Evolutionary conservation across 495 filamentous ascomycete species (phyloP).

Genomic region (Tuber indicum): DNA sequence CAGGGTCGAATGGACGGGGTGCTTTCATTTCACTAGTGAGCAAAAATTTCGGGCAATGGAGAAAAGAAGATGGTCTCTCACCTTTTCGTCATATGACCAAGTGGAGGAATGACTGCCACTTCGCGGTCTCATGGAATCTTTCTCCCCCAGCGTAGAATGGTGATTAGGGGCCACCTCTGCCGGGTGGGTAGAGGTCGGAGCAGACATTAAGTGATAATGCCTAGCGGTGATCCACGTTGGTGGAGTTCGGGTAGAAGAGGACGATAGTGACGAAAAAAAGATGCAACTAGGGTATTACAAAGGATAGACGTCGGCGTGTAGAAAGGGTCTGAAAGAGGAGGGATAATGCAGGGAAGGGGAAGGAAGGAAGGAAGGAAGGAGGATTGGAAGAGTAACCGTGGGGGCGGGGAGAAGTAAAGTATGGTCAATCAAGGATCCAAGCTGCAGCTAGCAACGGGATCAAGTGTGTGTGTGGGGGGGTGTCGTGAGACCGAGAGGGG

Average conservation of each 20-base stretch:
- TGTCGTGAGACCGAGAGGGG: background rate
- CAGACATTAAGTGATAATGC: conserved; percentile 14
- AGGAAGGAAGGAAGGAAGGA: conserved; percentile 12
- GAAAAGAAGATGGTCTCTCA: conserved; percentile 9
- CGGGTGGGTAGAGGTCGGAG: conserved; percentile 15
- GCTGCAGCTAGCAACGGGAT: background rate
- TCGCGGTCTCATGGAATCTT: conserved; percentile 56
- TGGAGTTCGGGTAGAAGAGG: conserved; percentile 5
- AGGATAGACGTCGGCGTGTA: conserved; percentile 10
- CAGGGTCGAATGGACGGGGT: conserved; percentile 32
- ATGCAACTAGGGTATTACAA: conserved; percentile 8
- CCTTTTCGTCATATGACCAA: conserved; percentile 36
- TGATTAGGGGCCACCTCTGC: conserved; percentile 15
- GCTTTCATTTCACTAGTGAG: conserved; percentile 17
- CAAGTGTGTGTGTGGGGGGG: background rate
- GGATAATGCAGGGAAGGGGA: conserved; percentile 27
- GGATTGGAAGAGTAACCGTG: conserved; percentile 1
- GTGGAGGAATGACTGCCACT: conserved; percentile 32
- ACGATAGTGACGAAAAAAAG: conserved; percentile 9
- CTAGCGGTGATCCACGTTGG: background rate
- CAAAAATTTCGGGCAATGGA: background rate
- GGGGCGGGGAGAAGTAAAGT: background rate
- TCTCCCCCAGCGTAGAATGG: conserved; percentile 70
- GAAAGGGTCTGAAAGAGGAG: conserved; percentile 11
- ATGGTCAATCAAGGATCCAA: conserved; percentile 16